phyloP scores from a whole-genome alignment of 2,329 filamentous ascomycete species.

The Colletotrichum lentis region DNA sequence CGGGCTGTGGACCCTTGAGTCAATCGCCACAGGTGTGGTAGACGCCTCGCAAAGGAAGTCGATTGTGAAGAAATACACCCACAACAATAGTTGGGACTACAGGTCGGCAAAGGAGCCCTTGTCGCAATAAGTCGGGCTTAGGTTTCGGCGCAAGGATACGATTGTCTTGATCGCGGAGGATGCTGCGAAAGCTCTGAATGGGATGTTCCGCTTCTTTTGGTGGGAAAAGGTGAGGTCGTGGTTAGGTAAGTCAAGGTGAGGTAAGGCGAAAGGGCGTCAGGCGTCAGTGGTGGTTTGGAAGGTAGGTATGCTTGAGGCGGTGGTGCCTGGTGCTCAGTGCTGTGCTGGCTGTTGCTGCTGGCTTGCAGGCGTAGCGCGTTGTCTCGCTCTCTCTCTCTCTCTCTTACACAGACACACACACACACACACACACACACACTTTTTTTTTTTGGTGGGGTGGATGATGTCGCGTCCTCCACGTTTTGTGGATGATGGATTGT shows the following conservation, averaged over 20 bases:
- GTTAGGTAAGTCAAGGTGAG: conserved; percentile 32
- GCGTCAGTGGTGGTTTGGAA: conserved; percentile 10
- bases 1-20: conserved; percentile 24
- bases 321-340: conserved; percentile 14
- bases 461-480: background rate
- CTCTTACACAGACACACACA: background rate
- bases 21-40: conserved; percentile 27
- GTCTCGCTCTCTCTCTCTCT: conserved; percentile 9
- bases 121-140: conserved; percentile 30
- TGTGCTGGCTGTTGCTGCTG: conserved; percentile 9
- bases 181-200: conserved; percentile 35
- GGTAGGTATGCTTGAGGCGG: conserved; percentile 2
- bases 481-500: background rate
- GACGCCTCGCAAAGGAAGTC: conserved; percentile 32
- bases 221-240: conserved; percentile 26
- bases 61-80: conserved; percentile 28
- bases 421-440: conserved; percentile 3
- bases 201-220: conserved; percentile 31
- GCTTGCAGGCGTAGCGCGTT: conserved; percentile 11
- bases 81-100: conserved; percentile 20
- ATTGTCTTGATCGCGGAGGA: conserved; percentile 32
- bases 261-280: conserved; percentile 23
- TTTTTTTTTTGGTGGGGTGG: conserved; percentile 17
- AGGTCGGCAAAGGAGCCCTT: conserved; percentile 34
- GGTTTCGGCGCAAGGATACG: conserved; percentile 34